Conservation (phyloP, 805 yeast species). For the Hyphopichia homilentoma region DNA sequence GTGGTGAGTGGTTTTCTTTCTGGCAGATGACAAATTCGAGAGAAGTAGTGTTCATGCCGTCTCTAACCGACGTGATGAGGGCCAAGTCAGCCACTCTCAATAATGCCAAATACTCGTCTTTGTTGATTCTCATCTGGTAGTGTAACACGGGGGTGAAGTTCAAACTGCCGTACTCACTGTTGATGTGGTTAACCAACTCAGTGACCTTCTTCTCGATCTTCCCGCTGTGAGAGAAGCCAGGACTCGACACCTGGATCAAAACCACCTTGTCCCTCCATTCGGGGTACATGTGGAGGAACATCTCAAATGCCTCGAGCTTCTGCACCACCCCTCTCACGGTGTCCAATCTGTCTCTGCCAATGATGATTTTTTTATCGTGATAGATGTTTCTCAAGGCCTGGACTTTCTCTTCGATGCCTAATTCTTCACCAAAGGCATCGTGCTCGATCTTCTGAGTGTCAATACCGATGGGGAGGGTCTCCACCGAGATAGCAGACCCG, state of each 20-base stretch:
- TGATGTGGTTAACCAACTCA: conserved; percentile 78
- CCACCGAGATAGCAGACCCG: conserved; percentile 73
- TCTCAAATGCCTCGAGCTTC: conserved; percentile 86
- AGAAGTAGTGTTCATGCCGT: conserved; percentile 95
- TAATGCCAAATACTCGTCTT: conserved; percentile 85
- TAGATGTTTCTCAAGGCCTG: conserved; percentile 60
- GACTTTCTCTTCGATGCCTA: conserved; percentile 58
- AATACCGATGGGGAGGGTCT: conserved; percentile 84
- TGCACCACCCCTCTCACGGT: conserved; percentile 91
- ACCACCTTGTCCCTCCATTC: conserved; percentile 87
- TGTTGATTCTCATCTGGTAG: conserved; percentile 83
- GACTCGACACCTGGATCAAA: conserved; percentile 86
- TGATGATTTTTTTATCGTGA: conserved; percentile 68
- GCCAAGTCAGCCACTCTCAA: conserved; percentile 88
- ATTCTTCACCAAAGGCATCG: conserved; percentile 47
- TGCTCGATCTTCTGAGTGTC: conserved; percentile 66
- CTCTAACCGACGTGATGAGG: conserved; percentile 84
- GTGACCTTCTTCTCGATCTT: conserved; percentile 77
- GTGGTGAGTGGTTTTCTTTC: conserved; percentile 66
- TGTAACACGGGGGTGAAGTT: conserved; percentile 88
- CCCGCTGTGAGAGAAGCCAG: conserved; percentile 57
- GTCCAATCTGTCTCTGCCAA: conserved; percentile 93
- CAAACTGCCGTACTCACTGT: conserved; percentile 78
- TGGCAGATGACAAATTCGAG: conserved; percentile 89
- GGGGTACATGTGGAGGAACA: conserved; percentile 85